Evolutionary conservation across 176 grass and related monocot genomes (phyloP), one percentile per base, ranked within the genome.

Genomic region (Aegilops bicornis): DNA sequence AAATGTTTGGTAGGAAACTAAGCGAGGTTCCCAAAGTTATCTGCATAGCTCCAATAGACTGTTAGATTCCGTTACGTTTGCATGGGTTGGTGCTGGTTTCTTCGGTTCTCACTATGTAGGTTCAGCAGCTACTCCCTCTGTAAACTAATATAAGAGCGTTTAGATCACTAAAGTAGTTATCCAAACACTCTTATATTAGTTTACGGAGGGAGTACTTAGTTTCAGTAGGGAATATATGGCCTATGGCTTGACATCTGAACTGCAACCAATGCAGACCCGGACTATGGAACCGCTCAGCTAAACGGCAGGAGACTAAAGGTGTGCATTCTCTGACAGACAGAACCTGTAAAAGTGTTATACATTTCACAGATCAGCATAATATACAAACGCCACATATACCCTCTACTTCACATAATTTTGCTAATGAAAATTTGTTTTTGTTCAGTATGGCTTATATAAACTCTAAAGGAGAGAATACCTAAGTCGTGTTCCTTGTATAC

Each of bases 291-390:
- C 22, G 23, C 78, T 79, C n/a, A 54, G 32, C 37, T 91, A 80
- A 82, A 36, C 10, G 61, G 37, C 87, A 94, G 84, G 64, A 89
- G 33, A 75, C 25, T 87, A 37, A 86, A 91, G 89, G 92, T 94
- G 31, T 22, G 82, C 63, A 10, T 23, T 77, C 72, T 77, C 31
- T 31, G 31, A 31, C 4, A 52, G 17, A 73, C 10, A 74, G 8
- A 17, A 61, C 5, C 11, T 70, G 37, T 54, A n/a, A 80, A 63
- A 64, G 14, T n/a, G 2, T 5, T 22, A 23, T 35, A 3, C 54
- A 35, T 79, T 74, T 73, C 37, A 29, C 8, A 20, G 1, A 79
- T 72, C 29, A 36, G 17, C 14, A 77, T 17, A 42, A 58, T 50
- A 63, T 71, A 58, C 17, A 64, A 64, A 8, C 59, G 25, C 33